Evolutionary conservation across 345 rosid genomes (phyloP), one percentile per base, ranked within the genome.

Genomic region (Euphorbia tirucalli): DNA sequence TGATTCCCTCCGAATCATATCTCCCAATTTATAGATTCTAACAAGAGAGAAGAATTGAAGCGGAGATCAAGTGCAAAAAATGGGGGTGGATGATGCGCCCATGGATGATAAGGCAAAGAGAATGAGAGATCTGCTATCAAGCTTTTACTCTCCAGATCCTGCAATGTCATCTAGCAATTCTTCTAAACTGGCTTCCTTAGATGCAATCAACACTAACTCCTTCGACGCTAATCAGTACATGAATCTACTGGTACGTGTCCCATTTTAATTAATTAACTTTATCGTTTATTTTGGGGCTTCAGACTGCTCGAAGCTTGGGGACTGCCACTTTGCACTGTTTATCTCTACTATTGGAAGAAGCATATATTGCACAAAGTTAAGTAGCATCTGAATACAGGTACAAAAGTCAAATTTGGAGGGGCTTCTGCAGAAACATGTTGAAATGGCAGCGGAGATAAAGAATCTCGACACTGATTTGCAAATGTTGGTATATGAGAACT

Each of bases 51-150:
- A 3, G 1, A 41, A 41, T 10, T 16, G 7, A 28, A 66, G 41
- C 13, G 25, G 27, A 35, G 22, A 31, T 56, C 54, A 25, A 25
- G 32, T 15, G 39, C 44, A 41, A 49, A 72, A 77, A 83, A 90
- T 89, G 87, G 92, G 63, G 46, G 83, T 80, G n/a, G 97, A 84
- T 57, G 92, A 85, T 56, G 86, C 71, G 68, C 96, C 92, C 11
- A 39, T 89, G 96, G 99, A 96, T 64, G 99, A 93, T 60, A 96
- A 96, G 82, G 99, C 99, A 65, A 96, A 91, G 94, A 86, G 99
- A 74, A 96, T 85, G 97, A 89, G 99, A 79, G 99, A 96, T 91
- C 95, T 96, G 79, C 73, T 96, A 18, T 89, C 98, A 66, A 96
- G 98, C 87, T 96, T 96, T 81, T 96, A 96, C 81, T 79, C 93